phyloP scores from a whole-genome alignment of 495 filamentous ascomycete genomes.

The Penicillium pulvis region DNA sequence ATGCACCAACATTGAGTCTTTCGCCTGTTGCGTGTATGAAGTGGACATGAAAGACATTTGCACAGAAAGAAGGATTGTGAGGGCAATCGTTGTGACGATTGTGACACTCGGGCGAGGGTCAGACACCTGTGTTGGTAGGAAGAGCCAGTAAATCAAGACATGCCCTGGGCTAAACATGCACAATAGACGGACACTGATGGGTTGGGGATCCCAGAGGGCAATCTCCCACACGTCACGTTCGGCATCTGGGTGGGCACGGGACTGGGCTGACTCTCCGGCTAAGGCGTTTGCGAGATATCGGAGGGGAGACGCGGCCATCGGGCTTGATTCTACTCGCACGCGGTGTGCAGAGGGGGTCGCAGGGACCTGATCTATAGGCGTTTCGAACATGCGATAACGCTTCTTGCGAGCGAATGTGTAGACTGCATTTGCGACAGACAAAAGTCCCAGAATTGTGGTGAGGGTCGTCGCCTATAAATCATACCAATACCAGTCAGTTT shows the following conservation, averaged over 20 bases:
- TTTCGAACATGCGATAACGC: slow-evolving; percentile 90
- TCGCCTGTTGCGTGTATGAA: slow-evolving; percentile 78
- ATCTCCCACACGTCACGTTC: slow-evolving; percentile 94
- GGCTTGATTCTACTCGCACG: slow-evolving; percentile 87
- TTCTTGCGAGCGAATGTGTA: slow-evolving; percentile 84
- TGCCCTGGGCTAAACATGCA: slow-evolving; percentile 93
- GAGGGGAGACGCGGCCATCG: slow-evolving; percentile 74
- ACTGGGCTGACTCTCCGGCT: slow-evolving; percentile 59
- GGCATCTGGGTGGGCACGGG: slow-evolving; percentile 81
- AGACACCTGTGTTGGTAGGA: slow-evolving; percentile 72
- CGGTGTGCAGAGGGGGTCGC: slow-evolving; percentile 85
- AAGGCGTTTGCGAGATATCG: slow-evolving; percentile 73
- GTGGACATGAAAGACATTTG: slow-evolving; percentile 73
- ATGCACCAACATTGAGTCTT: slow-evolving; percentile 80
- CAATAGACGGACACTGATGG: slow-evolving; percentile 79
- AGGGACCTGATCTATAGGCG: slow-evolving; percentile 69
- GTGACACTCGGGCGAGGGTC: slow-evolving; percentile 82
- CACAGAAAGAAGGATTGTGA: slow-evolving; percentile 70
- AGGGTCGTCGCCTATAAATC: slow-evolving; percentile 62
- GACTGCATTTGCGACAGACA: slow-evolving; percentile 71
- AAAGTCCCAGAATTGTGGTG: slow-evolving; percentile 67
- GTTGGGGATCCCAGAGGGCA: slow-evolving; percentile 88
- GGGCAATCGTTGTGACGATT: slow-evolving; percentile 73
- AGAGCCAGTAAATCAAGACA: slow-evolving; percentile 82
- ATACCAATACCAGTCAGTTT: not conserved